phyloP scores from a whole-genome alignment of 305 asterid genomes.

The Fraxinus velutina region DNA sequence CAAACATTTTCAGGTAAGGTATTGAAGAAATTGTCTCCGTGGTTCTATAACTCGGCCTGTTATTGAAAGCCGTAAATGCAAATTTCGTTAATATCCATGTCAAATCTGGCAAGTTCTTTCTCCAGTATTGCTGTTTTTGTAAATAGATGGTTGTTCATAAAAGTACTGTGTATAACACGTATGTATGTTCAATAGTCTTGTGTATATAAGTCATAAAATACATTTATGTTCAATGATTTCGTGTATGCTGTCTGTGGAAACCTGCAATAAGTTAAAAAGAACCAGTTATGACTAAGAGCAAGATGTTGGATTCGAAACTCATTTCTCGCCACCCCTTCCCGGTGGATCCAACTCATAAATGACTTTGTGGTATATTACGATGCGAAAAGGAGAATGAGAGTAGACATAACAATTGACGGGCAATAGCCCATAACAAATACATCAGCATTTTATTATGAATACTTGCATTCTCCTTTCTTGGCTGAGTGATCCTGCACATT shows the following conservation, averaged over 20 bases:
- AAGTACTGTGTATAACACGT: not conserved
- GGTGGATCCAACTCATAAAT: not conserved
- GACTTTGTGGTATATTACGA: not conserved
- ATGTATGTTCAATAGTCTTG: not conserved
- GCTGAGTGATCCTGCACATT: not conserved
- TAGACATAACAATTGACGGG: not conserved
- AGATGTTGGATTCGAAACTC: not conserved
- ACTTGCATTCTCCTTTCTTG: not conserved
- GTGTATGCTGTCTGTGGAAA: not conserved
- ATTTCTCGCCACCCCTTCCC: not conserved
- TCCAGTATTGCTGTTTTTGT: slow-evolving; percentile 20
- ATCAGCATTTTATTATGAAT: not conserved
- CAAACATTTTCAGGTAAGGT: slow-evolving; percentile 59
- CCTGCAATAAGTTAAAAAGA: not conserved
- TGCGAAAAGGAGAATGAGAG: not conserved
- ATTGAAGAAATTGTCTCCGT: slow-evolving; percentile 19
- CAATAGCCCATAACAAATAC: not conserved
- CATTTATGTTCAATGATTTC: not conserved
- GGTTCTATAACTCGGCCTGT: not conserved
- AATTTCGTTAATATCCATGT: not conserved
- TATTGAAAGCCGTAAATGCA: not conserved
- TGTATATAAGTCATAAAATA: not conserved
- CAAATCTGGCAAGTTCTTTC: not conserved
- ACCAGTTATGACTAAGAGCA: not conserved
- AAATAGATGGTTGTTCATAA: slow-evolving; percentile 26